A percentile compares a stretch with the other conserved stretches of the same genome.
Conservation (phyloP, 2,329 filamentous ascomycete genomes). For the Cryphonectria parasitica region DNA sequence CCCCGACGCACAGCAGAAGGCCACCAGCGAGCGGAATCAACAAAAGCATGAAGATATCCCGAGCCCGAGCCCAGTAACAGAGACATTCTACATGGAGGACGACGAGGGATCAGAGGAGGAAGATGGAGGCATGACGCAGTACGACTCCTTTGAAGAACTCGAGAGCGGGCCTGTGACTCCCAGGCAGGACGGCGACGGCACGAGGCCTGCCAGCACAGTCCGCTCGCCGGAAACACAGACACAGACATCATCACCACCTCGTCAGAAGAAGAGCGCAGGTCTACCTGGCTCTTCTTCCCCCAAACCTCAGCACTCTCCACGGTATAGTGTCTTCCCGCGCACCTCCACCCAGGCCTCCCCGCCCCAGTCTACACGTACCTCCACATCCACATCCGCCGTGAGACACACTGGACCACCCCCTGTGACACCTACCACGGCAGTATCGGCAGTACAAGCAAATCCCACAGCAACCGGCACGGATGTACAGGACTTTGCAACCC, state of each 20-base stretch:
- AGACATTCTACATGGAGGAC: conserved; percentile 29
- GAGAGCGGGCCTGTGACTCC: conserved; percentile 23
- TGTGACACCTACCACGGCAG: not conserved
- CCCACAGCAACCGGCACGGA: not conserved
- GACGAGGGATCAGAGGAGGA: conserved; percentile 27
- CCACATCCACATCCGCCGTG: not conserved
- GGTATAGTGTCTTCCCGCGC: conserved; percentile 20
- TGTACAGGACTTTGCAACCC: conserved; percentile 26
- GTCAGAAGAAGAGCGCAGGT: not conserved
- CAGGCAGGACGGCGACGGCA: conserved; percentile 9
- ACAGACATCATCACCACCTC: not conserved
- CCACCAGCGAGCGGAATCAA: not conserved
- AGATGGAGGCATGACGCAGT: conserved; percentile 12
- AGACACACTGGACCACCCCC: not conserved
- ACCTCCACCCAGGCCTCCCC: not conserved
- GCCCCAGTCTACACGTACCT: not conserved
- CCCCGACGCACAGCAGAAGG: not conserved
- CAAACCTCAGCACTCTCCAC: conserved; percentile 14
- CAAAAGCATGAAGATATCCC: not conserved
- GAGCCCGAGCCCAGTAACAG: conserved; percentile 23
- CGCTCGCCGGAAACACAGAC: conserved; percentile 17
- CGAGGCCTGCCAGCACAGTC: conserved; percentile 18
- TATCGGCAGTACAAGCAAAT: not conserved
- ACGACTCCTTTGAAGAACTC: conserved; percentile 27
- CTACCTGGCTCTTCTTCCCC: not conserved